These are phyloP conservation scores for Saccharomyces mikatae DNA, from an alignment of 805 yeast genomes.

Conservation along the genomic window DNA sequence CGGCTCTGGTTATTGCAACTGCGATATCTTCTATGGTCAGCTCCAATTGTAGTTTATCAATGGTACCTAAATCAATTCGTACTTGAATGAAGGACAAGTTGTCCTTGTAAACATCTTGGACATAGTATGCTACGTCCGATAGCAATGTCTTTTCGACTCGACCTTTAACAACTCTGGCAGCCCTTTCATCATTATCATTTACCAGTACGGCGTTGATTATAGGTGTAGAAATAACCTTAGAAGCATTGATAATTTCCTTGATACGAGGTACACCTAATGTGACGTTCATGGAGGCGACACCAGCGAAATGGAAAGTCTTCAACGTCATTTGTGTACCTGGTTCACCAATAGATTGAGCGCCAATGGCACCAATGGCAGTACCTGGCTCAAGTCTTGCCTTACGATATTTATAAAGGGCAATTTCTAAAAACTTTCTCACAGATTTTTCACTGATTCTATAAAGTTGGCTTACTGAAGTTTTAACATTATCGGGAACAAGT, in stretches of 20 bases:
- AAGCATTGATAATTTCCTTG: constrained; percentile 95
- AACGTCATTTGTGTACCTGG: constrained; percentile 99
- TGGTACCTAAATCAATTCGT: constrained; percentile 72
- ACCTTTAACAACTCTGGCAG: constrained; percentile 97
- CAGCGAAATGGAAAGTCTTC: constrained; percentile 96
- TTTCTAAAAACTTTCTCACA: constrained; percentile 58
- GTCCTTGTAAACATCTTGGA: constrained; percentile 89
- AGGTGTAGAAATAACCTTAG: constrained; percentile 91
- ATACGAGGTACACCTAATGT: constrained; percentile 99
- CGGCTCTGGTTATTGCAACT: constrained; percentile 70
- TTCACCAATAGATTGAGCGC: constrained; percentile 98
- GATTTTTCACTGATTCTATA: constrained; percentile 55
- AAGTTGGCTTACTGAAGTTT: constrained; percentile 51
- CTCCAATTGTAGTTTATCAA: constrained; percentile 85
- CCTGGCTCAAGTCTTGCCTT: constrained; percentile 96
- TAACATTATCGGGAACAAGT: constrained; percentile 29
- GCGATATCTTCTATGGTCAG: constrained; percentile 81
- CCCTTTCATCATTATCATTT: constrained; percentile 89
- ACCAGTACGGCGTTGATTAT: constrained; percentile 91
- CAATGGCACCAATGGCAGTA: constrained; percentile 98
- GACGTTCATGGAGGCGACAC: constrained; percentile 98
- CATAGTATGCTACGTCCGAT: constrained; percentile 77
- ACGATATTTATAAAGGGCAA: constrained; percentile 74
- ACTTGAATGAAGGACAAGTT: constrained; percentile 70
- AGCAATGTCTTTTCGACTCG: constrained; percentile 87